A percentile compares a stretch with the other conserved stretches of the same genome.
Evolutionary conservation across 257 asterid species (phyloP).

Genomic region (Catharanthus roseus): DNA sequence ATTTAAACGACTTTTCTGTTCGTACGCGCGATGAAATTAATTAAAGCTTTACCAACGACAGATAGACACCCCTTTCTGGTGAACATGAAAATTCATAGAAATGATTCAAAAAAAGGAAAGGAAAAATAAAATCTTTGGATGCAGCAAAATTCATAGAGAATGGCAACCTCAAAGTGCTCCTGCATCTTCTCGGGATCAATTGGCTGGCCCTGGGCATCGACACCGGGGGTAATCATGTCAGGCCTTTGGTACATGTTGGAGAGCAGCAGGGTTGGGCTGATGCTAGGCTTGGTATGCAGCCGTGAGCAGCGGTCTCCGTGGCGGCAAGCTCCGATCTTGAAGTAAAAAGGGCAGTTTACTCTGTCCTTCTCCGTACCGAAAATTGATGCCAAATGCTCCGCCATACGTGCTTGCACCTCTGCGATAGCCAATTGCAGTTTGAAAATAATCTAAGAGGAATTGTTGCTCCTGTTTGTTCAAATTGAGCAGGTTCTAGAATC

Average conservation of each 20-base stretch:
- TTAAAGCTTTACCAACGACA: no score
- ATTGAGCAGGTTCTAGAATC: background rate
- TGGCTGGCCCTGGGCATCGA: conserved; percentile 80
- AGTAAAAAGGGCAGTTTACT: conserved; percentile 93
- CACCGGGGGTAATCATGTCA: conserved; percentile 95
- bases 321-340: conserved; percentile 94
- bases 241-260: conserved; percentile 96
- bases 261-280: conserved; percentile 77
- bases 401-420: conserved; percentile 35
- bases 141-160: no score
- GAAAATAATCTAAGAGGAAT: background rate
- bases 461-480: background rate
- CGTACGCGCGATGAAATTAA: background rate
- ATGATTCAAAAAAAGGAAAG: background rate
- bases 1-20: background rate
- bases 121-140: background rate
- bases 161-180: conserved; percentile 76
- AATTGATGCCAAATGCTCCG: conserved; percentile 88
- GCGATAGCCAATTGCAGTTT: background rate
- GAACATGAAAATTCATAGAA: background rate
- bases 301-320: conserved; percentile 98
- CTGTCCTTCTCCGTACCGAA: conserved; percentile 90
- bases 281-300: conserved; percentile 88
- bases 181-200: conserved; percentile 76
- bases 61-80: background rate